Percentiles rank a stretch among this genome's conserved stretches.
These are phyloP conservation scores for Clathrospora elynae DNA, from an alignment of 2,329 filamentous ascomycete species.

Conservation along the genomic window DNA sequence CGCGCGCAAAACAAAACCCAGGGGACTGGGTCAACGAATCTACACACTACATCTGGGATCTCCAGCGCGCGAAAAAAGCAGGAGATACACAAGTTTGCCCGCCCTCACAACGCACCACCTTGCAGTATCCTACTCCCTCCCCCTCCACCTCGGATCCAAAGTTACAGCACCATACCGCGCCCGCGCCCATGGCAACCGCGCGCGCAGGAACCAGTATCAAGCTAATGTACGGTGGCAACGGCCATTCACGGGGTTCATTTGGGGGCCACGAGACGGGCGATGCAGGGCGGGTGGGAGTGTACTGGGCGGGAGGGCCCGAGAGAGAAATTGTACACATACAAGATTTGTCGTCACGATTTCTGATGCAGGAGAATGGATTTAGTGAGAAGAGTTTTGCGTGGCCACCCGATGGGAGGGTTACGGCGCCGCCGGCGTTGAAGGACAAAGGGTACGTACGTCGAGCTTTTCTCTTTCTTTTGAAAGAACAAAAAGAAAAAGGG, in stretches of 20 bases:
- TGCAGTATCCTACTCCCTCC: conserved; percentile 10
- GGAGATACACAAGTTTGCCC: conserved; percentile 25
- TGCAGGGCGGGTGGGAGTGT: conserved; percentile 16
- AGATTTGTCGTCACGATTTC: conserved; percentile 7
- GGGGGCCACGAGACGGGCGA: conserved; percentile 22
- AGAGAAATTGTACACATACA: conserved; percentile 27
- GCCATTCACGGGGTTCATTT: conserved; percentile 30
- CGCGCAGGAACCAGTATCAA: conserved; percentile 22
- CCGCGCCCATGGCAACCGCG: conserved; percentile 27
- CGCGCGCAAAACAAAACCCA: conserved; percentile 14
- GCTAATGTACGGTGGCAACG: conserved; percentile 37
- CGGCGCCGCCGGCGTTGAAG: conserved; percentile 23
- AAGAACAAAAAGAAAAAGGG: no score
- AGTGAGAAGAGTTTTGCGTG: conserved; percentile 29
- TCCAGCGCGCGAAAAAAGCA: background rate
- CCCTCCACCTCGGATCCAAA: background rate
- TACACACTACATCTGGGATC: conserved; percentile 22
- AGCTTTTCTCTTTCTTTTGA: no score
- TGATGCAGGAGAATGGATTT: conserved; percentile 25
- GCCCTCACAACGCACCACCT: conserved; percentile 19
- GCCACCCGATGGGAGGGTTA: conserved; percentile 24
- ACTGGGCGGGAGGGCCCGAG: conserved; percentile 27
- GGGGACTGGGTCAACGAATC: conserved; percentile 4
- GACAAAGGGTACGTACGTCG: no score
- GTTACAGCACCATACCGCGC: conserved; percentile 7